phyloP scores from a whole-genome alignment of 768 basidiomycete species.

The Boletus bicolor region DNA sequence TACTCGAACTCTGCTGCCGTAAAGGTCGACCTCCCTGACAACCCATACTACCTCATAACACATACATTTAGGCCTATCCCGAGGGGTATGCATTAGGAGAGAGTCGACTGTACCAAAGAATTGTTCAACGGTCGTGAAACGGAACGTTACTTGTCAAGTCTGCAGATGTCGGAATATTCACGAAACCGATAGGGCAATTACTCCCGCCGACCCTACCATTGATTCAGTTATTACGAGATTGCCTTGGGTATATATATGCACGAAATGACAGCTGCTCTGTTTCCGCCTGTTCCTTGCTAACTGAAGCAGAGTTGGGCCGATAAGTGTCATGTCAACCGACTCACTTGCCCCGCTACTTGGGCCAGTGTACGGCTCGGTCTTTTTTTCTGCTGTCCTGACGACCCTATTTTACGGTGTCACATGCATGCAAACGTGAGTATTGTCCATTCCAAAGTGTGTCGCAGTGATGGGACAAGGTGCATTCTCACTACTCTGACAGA shows the following conservation, averaged over 20 bases:
- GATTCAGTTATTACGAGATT: too few species aligned
- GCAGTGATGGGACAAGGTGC: not conserved
- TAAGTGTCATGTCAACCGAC: not conserved
- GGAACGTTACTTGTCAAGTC: too few species aligned
- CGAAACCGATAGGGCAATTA: too few species aligned
- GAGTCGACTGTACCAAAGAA: too few species aligned
- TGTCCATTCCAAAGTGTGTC: not conserved
- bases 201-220: too few species aligned
- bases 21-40: too few species aligned
- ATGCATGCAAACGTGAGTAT: conserved; percentile 13
- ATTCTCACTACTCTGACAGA: not conserved
- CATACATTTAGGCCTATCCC: too few species aligned
- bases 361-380: not conserved
- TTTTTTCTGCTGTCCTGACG: not conserved
- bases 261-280: not conserved
- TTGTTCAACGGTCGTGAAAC: too few species aligned
- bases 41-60: too few species aligned
- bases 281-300: not conserved
- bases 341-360: not conserved
- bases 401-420: conserved; percentile 1
- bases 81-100: too few species aligned
- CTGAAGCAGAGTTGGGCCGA: not conserved
- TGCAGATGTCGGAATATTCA: too few species aligned
- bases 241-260: not conserved
- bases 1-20: too few species aligned